Evolutionary conservation across 2,329 filamentous ascomycete genomes (phyloP).

Genomic region (Dactylellina haptotyla): DNA sequence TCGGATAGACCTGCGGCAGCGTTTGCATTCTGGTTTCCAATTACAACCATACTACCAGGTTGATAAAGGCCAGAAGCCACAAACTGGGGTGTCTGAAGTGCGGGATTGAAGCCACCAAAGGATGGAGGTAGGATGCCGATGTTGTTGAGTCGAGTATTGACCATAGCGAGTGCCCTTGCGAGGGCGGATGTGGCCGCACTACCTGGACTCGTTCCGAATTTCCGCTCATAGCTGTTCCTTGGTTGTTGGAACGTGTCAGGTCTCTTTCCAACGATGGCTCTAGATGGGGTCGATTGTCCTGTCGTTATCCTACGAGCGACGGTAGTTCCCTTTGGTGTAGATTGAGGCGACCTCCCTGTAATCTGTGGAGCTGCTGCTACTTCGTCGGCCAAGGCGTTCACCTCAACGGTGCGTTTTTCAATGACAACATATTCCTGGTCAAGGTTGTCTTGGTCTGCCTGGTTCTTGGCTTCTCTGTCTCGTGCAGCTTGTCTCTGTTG

Average conservation of each 20-base stretch:
- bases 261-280: conserved; percentile 67
- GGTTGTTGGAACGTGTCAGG: conserved; percentile 74
- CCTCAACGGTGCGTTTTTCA: conserved; percentile 93
- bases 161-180: conserved; percentile 93
- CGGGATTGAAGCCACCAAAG: conserved; percentile 59
- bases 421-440: conserved; percentile 96
- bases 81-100: conserved; percentile 40
- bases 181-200: conserved; percentile 81
- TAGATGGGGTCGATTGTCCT: conserved; percentile 60
- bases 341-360: conserved; percentile 61
- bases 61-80: conserved; percentile 51
- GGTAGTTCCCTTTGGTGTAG: conserved; percentile 55
- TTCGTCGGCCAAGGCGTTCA: conserved; percentile 96
- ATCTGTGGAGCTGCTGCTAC: conserved; percentile 82
- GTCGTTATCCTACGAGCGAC: conserved; percentile 57
- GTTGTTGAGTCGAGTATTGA: conserved; percentile 72
- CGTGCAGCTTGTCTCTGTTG: conserved; percentile 48
- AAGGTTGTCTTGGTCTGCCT: conserved; percentile 74
- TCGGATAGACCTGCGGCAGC: conserved; percentile 73
- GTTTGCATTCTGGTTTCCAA: conserved; percentile 69
- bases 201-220: conserved; percentile 76
- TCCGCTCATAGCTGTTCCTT: conserved; percentile 79
- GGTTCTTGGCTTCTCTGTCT: conserved; percentile 63
- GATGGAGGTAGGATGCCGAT: conserved; percentile 66
- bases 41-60: conserved; percentile 71